phyloP scores from a whole-genome alignment of 495 filamentous ascomycete species.

The Lindgomyces ingoldianus region DNA sequence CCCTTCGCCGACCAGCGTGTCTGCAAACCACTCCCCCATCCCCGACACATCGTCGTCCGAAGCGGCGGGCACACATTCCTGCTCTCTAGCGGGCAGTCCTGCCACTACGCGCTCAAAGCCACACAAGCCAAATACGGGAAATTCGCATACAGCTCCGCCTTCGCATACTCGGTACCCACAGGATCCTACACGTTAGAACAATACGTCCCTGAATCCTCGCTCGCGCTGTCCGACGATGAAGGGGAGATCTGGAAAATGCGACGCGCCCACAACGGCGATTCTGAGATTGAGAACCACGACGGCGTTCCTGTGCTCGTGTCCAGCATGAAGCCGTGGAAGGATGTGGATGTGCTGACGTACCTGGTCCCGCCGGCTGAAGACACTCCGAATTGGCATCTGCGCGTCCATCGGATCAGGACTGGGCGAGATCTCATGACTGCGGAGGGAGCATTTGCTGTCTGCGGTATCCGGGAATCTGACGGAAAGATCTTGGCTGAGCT shows the following conservation, averaged over 20 bases:
- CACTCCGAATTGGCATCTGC: slow-evolving; percentile 35
- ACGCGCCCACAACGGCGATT: slow-evolving; percentile 53
- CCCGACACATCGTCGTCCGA: slow-evolving; percentile 64
- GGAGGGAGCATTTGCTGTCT: slow-evolving; percentile 62
- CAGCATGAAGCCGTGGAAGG: slow-evolving; percentile 52
- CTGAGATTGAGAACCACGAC: slow-evolving; percentile 56
- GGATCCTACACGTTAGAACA: slow-evolving; percentile 75
- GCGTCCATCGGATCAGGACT: slow-evolving; percentile 29
- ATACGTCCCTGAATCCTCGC: slow-evolving; percentile 70
- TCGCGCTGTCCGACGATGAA: slow-evolving; percentile 74
- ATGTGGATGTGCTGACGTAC: slow-evolving; percentile 39
- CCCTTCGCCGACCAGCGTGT: slow-evolving; percentile 56
- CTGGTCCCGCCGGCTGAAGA: slow-evolving; percentile 34
- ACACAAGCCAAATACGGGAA: slow-evolving; percentile 80
- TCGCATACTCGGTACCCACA: slow-evolving; percentile 74
- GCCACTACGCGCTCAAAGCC: slow-evolving; percentile 75
- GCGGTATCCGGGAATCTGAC: slow-evolving; percentile 58
- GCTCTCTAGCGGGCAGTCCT: slow-evolving; percentile 72
- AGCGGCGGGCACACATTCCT: slow-evolving; percentile 69
- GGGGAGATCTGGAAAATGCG: slow-evolving; percentile 80
- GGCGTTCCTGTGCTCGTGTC: slow-evolving; percentile 61
- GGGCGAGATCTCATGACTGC: slow-evolving; percentile 31
- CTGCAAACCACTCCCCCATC: slow-evolving; percentile 61
- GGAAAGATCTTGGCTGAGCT: slow-evolving; percentile 52
- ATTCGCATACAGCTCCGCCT: slow-evolving; percentile 73